Evolutionary conservation across 2,329 filamentous ascomycete species (phyloP), one percentile per base, ranked within the genome.

Genomic region (Fusarium verrucosum): DNA sequence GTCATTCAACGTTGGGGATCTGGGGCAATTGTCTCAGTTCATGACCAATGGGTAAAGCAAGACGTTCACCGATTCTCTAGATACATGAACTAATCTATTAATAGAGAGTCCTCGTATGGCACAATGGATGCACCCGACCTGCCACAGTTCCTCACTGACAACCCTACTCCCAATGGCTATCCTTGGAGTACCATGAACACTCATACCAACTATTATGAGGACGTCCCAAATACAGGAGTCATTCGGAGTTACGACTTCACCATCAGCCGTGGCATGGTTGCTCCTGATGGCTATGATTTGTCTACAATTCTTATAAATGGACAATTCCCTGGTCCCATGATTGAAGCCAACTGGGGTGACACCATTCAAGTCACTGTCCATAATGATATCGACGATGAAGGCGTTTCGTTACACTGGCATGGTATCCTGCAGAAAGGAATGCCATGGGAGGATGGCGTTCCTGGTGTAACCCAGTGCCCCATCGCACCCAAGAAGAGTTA

Each of bases 291-390:
- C 19, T 84, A 86, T 52, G 72, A 82, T 50, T 56, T 79, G 74
- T 56, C 77, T 6, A 81, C 80, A 5, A 82, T 93, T 58, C 79
- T 91, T 26, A 79, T 91, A 71, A 89, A 90, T 71, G 85, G 84
- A 10, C 82, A 86, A 38, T 89, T 85, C 59, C 90, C 90, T 1
- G 90, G 88, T 0, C 90, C 90, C 2, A 79, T 82, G 14, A 86
- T 93, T 50, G 82, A 84, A 58, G 88, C 84, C 17, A 83, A 88
- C 73, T 88, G 85, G 85, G 86, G 86, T 35, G 86, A 89, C 68
- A 83, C 77, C 23, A 81, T 87, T 41, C 78, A 90, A 50, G 85
- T 92, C 38, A 88, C 87, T 26, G 83, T 94, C 52, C 83, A 86
- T 75, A 95, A 95, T 76, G 84, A 87, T 45, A 85, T 93, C 13